Evolutionary conservation across 805 yeast genomes (phyloP).

Genomic region (Starmerella gropengiesseri): DNA sequence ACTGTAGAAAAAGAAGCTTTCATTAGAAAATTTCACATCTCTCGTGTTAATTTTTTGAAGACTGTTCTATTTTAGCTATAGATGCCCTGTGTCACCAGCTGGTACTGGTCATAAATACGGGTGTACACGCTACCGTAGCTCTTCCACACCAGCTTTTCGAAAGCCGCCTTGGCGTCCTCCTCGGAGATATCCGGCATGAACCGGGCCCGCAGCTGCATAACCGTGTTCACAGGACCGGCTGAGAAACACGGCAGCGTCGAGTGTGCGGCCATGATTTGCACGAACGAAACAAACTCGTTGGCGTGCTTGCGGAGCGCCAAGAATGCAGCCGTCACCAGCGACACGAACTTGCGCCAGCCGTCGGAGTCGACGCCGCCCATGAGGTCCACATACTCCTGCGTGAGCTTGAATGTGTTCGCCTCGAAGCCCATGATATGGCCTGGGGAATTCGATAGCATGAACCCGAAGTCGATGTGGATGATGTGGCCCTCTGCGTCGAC

Average conservation of each 20-base stretch:
- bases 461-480: constrained; percentile 85
- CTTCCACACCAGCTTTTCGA: constrained; percentile 69
- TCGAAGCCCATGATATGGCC: constrained; percentile 89
- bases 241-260: constrained; percentile 84
- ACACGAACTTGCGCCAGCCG: constrained; percentile 48
- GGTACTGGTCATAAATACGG: constrained; percentile 88
- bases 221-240: constrained; percentile 66
- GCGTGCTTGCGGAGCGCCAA: constrained; percentile 59
- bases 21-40: too few species aligned
- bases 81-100: constrained; percentile 88
- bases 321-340: constrained; percentile 62
- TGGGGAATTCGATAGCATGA: constrained; percentile 83
- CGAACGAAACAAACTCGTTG: constrained; percentile 67
- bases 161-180: constrained; percentile 61
- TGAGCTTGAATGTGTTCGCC: constrained; percentile 91
- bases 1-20: too few species aligned
- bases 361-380: constrained; percentile 68
- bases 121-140: constrained; percentile 84
- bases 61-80: constrained; percentile 33
- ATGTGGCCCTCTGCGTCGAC: constrained; percentile 93
- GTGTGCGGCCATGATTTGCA: constrained; percentile 88
- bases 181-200: constrained; percentile 69
- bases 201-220: constrained; percentile 67
- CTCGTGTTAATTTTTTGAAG: too few species aligned
- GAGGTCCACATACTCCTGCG: constrained; percentile 78